Percentiles rank a stretch among this genome's conserved stretches.
Conservation (phyloP, 202 grass and related monocot genomes). For the Setaria viridis region DNA sequence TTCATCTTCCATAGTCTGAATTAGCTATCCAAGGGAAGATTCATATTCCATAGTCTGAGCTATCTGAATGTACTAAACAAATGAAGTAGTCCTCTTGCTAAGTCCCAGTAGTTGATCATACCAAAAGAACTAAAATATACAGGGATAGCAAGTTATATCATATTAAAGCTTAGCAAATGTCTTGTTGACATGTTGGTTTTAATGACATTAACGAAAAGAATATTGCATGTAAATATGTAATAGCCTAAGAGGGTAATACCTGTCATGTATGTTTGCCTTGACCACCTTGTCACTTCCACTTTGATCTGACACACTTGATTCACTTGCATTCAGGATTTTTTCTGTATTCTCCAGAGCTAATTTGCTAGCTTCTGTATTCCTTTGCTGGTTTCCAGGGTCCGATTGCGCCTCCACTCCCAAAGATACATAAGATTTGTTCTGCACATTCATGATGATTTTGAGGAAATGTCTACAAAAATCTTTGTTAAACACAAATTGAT, state of each 20-base stretch:
- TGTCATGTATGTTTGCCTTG: constrained; percentile 45
- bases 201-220: constrained; percentile 25
- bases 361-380: constrained; percentile 34
- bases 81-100: neutral
- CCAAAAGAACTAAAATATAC: constrained; percentile 25
- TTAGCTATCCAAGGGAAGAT: neutral
- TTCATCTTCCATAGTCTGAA: neutral
- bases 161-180: constrained; percentile 25
- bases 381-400: constrained; percentile 40
- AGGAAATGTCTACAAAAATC: constrained; percentile 32
- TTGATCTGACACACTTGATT: constrained; percentile 39
- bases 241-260: constrained; percentile 53
- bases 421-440: constrained; percentile 48
- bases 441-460: constrained; percentile 41
- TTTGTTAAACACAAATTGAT: constrained; percentile 45
- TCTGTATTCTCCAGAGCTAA: constrained; percentile 28
- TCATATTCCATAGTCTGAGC: neutral
- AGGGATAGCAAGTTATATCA: constrained; percentile 9
- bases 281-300: constrained; percentile 36
- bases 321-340: constrained; percentile 42
- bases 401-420: constrained; percentile 40
- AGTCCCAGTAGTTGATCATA: constrained; percentile 29
- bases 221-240: neutral
- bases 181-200: neutral
- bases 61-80: neutral